A percentile compares a stretch with the other conserved stretches of the same genome.
These are phyloP conservation scores for Choiromyces venosus DNA, from an alignment of 495 filamentous ascomycete species.

Conservation along the genomic window DNA sequence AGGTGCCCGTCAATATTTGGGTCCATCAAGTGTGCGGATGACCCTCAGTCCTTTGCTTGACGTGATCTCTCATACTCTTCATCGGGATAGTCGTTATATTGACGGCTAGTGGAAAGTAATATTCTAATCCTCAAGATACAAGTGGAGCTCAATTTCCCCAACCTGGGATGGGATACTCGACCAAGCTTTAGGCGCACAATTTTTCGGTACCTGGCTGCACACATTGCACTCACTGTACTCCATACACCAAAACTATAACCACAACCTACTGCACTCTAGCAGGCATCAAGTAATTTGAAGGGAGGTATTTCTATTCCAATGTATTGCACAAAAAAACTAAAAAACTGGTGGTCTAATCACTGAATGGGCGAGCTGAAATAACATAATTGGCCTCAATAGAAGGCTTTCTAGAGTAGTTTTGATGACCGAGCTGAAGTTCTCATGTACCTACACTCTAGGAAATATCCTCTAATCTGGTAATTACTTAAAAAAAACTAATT, in stretches of 20 bases:
- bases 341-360: background rate
- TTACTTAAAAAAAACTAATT: background rate
- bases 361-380: background rate
- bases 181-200: too few species aligned
- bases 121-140: background rate
- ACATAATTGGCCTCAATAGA: background rate
- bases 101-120: background rate
- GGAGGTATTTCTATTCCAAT: background rate
- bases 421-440: background rate
- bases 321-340: too few species aligned
- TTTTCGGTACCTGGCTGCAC: too few species aligned
- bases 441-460: background rate
- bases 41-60: background rate
- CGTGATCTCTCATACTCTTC: background rate
- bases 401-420: background rate
- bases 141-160: background rate
- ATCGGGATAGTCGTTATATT: background rate
- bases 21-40: background rate
- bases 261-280: background rate
- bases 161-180: too few species aligned
- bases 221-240: background rate
- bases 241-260: background rate
- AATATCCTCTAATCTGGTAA: background rate
- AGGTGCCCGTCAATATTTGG: background rate
- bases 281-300: background rate